A percentile compares a stretch with the other conserved stretches of the same genome.
These are phyloP conservation scores for Zelonia costaricensis DNA, from an alignment of 208 protist species.

Conservation along the genomic window DNA sequence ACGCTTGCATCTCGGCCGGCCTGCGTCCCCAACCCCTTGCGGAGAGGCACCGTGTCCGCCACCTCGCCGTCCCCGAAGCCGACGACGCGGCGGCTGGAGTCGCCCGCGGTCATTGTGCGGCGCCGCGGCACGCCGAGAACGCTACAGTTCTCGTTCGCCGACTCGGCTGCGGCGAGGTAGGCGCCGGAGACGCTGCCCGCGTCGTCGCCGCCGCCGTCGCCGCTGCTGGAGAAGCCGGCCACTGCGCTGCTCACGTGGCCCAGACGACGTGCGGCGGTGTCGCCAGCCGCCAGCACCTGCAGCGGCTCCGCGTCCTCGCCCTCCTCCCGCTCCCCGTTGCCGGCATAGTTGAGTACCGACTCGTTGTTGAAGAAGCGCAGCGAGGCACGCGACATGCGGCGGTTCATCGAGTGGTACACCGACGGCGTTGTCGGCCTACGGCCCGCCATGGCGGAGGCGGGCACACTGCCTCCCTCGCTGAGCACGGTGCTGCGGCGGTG, in stretches of 20 bases:
- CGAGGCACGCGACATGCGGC: slow-evolving; percentile 27
- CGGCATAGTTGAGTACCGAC: slow-evolving; percentile 17
- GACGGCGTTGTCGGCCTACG: neutral
- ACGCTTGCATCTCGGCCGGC: too few species aligned
- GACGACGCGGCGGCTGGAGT: too few species aligned
- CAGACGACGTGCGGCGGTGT: neutral
- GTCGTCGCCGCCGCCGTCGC: neutral
- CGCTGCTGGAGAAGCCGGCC: neutral
- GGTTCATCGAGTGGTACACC: slow-evolving; percentile 7
- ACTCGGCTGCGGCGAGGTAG: neutral
- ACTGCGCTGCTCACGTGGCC: neutral
- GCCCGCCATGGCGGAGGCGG: too few species aligned
- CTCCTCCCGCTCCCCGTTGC: slow-evolving; percentile 4
- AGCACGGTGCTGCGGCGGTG: too few species aligned
- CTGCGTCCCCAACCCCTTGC: too few species aligned
- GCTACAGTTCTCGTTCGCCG: neutral
- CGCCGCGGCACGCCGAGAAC: too few species aligned
- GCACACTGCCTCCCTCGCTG: too few species aligned
- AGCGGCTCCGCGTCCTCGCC: slow-evolving; percentile 7
- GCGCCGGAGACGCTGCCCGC: neutral
- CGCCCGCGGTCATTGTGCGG: too few species aligned
- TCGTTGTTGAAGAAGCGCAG: slow-evolving; percentile 19
- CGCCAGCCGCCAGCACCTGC: neutral
- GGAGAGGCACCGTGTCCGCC: too few species aligned
- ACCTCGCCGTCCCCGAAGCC: too few species aligned